Evolutionary conservation across 2,329 filamentous ascomycete genomes (phyloP).

Genomic region (Teratosphaeria epicoccoides): DNA sequence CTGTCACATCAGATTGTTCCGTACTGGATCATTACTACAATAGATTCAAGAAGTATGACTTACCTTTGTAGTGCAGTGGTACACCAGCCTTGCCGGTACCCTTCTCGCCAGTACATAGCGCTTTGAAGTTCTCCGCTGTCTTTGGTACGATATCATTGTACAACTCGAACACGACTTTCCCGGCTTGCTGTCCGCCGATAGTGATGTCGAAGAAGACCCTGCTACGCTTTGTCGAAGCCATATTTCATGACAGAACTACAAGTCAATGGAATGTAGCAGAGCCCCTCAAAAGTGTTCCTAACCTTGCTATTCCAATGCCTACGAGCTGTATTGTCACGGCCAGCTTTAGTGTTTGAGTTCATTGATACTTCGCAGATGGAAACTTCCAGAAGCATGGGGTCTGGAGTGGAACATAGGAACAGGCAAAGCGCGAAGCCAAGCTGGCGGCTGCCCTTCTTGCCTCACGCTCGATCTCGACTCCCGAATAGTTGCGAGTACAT

Average conservation of each 20-base stretch:
- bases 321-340: no score
- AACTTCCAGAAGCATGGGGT: background rate
- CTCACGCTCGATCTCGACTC: no score
- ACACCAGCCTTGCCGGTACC: conserved; percentile 71
- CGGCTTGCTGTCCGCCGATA: conserved; percentile 61
- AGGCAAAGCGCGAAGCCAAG: background rate
- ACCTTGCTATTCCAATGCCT: no score
- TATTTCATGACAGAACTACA: background rate
- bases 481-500: no score
- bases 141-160: conserved; percentile 65
- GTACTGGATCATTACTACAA: background rate
- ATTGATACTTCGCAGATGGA: no score
- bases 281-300: no score
- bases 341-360: no score
- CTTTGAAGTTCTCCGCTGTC: conserved; percentile 93
- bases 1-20: background rate
- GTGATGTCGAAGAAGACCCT: conserved; percentile 91
- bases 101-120: conserved; percentile 91
- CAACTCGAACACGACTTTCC: conserved; percentile 80
- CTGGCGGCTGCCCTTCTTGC: background rate
- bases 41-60: background rate
- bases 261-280: no score
- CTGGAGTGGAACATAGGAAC: background rate
- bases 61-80: conserved; percentile 75
- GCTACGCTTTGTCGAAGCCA: conserved; percentile 40